Evolutionary conservation across 306 rosid species (phyloP), one percentile per base, ranked within the genome.

Genomic region (Cajanus cajan): DNA sequence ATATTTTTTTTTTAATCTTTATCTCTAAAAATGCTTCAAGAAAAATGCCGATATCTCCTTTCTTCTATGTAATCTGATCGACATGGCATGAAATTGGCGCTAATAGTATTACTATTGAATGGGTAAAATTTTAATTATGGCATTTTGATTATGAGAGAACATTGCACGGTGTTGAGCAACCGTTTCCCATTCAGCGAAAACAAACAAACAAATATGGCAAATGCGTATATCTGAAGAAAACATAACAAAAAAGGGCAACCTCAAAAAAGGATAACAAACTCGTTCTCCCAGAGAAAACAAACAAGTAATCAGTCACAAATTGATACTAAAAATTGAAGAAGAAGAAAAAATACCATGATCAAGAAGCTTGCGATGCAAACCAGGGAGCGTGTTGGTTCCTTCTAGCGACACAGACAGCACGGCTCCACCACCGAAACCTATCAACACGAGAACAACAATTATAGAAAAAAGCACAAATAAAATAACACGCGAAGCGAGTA

Each of bases 341-440:
- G 3, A 2, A 5, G 34, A 8, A 15, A 0, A 18, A 25, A 41
- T 54, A 82, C 87, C 88, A 63, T 81, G 63, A 22, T 4, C 33
- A 12, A 74, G 72, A 68, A 95, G 98, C 68, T 87, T 95, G 43
- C 99, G 97, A 84, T 90, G 96, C 4, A 88, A 43, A 7, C 13
- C 15, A 16, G 34, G 25, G 9, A 68, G 34, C 13, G 79, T 34
- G 59, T 57, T 86, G 36, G n/a, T 41, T 21, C 61, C 78, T 36
- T 28, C 80, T 37, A 19, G 47, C 65, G 65, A 74, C 12, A 64
- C 15, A 0, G 82, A 6, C 12, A 51, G 63, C 62, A 71, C 33
- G 51, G 81, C 71, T 21, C 41, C 83, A 11, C 64, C 65, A 37
- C 65, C 33, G 4, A 44, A 31, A 62, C 78, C 97, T 90, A 83